A percentile compares a stretch with the other conserved stretches of the same genome.
Evolutionary conservation across 169 alveolate genomes (phyloP).

Genomic region (Cryptosporidium parvum): DNA sequence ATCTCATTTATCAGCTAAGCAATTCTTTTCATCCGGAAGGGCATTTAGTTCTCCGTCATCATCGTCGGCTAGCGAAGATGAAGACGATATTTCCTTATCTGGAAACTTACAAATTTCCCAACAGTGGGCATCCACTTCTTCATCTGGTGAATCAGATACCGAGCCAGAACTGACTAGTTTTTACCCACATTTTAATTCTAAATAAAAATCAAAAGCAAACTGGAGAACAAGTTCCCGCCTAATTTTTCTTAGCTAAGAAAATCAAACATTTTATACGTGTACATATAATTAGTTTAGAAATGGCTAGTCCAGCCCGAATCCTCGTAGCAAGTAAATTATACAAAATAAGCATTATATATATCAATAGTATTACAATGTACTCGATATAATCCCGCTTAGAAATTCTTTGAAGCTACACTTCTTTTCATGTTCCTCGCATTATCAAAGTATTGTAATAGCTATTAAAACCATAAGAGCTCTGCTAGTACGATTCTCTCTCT

Average conservation of each 20-base stretch:
- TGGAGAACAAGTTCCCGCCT: not conserved
- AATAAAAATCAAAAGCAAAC: slow-evolving; percentile 4
- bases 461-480: not conserved
- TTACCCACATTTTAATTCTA: slow-evolving; percentile 67
- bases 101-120: slow-evolving; percentile 65
- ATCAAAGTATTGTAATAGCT: not conserved
- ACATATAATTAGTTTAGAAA: not conserved
- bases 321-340: not conserved
- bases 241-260: not conserved
- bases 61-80: slow-evolving; percentile 42
- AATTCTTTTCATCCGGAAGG: slow-evolving; percentile 71
- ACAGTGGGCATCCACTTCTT: slow-evolving; percentile 59
- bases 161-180: slow-evolving; percentile 74
- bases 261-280: not conserved
- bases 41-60: slow-evolving; percentile 68
- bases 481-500: not conserved
- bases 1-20: slow-evolving; percentile 64
- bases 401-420: not conserved
- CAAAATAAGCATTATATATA: not conserved
- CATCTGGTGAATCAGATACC: slow-evolving; percentile 70
- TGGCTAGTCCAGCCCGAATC: not conserved
- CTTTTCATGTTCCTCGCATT: too few relatives aligned
- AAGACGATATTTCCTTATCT: slow-evolving; percentile 30
- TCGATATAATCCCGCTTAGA: too few relatives aligned
- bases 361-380: too few relatives aligned